Base-by-base conservation (phyloP, 78 protist species). In the Isochrysis galbana region DNA sequence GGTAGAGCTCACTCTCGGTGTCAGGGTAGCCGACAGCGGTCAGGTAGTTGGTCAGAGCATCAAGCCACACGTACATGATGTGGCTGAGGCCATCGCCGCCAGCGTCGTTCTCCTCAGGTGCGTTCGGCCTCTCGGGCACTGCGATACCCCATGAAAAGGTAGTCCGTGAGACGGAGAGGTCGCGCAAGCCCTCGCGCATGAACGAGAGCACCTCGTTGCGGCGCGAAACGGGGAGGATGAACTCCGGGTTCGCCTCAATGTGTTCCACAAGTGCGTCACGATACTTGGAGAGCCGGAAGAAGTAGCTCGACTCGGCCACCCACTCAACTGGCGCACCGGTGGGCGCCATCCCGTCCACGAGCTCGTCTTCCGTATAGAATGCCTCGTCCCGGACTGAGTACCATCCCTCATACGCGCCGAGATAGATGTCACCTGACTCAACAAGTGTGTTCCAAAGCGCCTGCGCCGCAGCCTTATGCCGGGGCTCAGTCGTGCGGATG, bases 51-150 rank as follows among this genome's bases (percentile, higher is more conserved):
- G 97, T 95, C 22, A 98, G 94, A 2, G 99, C 99, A 84, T 98
- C 99, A 32, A 98, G 92, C 99, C 99, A 98, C 26, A 98, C 99
- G 90, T 98, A 98, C 80, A 98, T 96, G 17, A 97, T 91, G 90
- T 98, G 98, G 34, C 61, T 17, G n/a, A 21, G 74, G 1, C 72
- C 95, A 42, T 95, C 96, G n/a, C n/a, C n/a, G n/a, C n/a, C n/a
- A n/a, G n/a, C n/a, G n/a, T n/a, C n/a, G n/a, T n/a, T n/a, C n/a
- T n/a, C n/a, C n/a, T n/a, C n/a, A n/a, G n/a, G n/a, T 2, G 84
- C 46, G 21, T 5, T 17, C 39, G 41, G 11, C 41, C 44, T 17
- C 55, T 93, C 94, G 1, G 99, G 99, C 25, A 97, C 98, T 0
- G 91, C 95, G 2, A 98, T 91, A 44, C 99, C 99, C 99, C 99